A percentile compares a stretch with the other conserved stretches of the same genome.
phyloP scores from a whole-genome alignment of 179 eudicot species.

The Spergularia azorica region DNA sequence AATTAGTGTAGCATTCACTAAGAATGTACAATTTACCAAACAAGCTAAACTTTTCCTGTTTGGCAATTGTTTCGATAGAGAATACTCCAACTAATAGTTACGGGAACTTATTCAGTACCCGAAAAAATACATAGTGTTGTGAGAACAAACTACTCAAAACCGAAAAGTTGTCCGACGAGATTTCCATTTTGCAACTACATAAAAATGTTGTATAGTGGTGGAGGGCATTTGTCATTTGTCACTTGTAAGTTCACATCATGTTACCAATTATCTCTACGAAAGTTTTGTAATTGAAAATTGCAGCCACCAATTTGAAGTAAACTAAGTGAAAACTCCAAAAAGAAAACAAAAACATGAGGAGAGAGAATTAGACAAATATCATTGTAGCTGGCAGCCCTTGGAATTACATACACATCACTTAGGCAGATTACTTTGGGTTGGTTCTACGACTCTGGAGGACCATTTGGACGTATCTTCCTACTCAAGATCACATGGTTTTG shows the following conservation, averaged over 20 bases:
- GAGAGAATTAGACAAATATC: conserved; percentile 6
- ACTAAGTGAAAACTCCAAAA: neutral
- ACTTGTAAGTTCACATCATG: conserved; percentile 6
- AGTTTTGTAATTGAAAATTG: neutral
- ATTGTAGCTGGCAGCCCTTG: conserved; percentile 29
- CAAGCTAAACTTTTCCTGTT: neutral
- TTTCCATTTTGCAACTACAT: neutral
- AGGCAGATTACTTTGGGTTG: conserved; percentile 13
- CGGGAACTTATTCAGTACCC: too few relatives aligned
- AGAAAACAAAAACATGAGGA: neutral
- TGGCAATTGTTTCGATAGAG: neutral
- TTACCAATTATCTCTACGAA: neutral
- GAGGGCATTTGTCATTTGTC: neutral
- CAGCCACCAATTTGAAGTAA: conserved; percentile 30
- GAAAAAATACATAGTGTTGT: neutral
- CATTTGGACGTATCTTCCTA: conserved; percentile 25
- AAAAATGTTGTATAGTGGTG: neutral
- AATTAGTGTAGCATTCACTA: too few relatives aligned
- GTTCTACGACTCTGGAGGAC: conserved; percentile 24
- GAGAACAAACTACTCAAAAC: neutral
- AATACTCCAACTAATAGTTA: neutral
- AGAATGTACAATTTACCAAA: too few relatives aligned
- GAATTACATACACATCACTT: conserved; percentile 26
- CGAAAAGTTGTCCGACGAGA: neutral
- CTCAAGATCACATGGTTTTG: conserved; percentile 40